phyloP scores from a whole-genome alignment of 1,284 basidiomycete genomes.

The Rhodotorula glutinis region DNA sequence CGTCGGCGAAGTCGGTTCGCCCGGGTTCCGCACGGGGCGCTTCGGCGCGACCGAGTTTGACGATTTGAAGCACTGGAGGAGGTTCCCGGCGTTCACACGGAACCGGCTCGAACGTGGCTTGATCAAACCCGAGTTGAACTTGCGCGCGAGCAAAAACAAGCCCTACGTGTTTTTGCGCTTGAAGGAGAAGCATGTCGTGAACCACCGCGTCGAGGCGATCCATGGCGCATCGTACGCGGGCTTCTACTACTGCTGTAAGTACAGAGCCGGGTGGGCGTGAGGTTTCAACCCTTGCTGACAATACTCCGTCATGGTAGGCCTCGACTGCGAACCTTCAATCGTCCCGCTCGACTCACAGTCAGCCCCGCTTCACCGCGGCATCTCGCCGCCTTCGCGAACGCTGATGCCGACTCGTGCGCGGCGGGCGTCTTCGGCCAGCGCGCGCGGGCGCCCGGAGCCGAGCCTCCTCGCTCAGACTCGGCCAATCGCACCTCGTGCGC shows the following conservation, averaged over 20 bases:
- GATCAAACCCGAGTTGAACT: constrained; percentile 59
- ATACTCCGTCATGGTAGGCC: too few species aligned
- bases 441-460: not conserved
- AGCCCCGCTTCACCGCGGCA: constrained; percentile 9
- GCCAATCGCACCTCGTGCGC: not conserved
- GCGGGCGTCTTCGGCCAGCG: not conserved
- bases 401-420: not conserved
- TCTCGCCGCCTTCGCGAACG: constrained; percentile 8
- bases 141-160: constrained; percentile 21
- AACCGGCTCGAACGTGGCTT: constrained; percentile 62
- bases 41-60: constrained; percentile 83
- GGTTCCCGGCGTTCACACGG: constrained; percentile 74
- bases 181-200: constrained; percentile 93
- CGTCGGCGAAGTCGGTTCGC: constrained; percentile 65
- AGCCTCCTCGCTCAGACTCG: constrained; percentile 9
- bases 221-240: constrained; percentile 93
- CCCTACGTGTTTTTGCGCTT: constrained; percentile 78
- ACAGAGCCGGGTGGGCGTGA: too few species aligned
- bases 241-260: constrained; percentile 66
- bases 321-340: constrained; percentile 16
- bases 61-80: constrained; percentile 84
- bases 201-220: constrained; percentile 80
- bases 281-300: too few species aligned
- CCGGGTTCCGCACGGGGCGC: constrained; percentile 77
- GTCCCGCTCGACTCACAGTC: not conserved